Percentiles rank a stretch among this genome's conserved stretches.
Conservation (phyloP, 257 asterid genomes). For the Scutellaria barbata region DNA sequence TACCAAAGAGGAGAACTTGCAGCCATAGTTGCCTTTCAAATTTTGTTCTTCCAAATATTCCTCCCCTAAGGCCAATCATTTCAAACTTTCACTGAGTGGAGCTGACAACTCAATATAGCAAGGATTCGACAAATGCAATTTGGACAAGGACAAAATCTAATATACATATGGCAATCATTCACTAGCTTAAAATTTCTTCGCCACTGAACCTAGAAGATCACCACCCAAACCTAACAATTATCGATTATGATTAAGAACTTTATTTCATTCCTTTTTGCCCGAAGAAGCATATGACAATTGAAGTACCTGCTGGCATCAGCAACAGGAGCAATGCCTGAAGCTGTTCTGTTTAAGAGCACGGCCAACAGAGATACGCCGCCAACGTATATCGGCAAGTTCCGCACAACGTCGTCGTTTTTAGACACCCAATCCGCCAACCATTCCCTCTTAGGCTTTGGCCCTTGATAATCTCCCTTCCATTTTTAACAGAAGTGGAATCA, state of each 20-base stretch:
- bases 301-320: conserved; percentile 92
- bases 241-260: not conserved
- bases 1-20: not conserved
- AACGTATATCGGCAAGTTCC: conserved; percentile 82
- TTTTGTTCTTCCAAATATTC: not conserved
- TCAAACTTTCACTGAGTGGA: not conserved
- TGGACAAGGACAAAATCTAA: not conserved
- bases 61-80: not conserved
- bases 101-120: not conserved
- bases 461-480: conserved; percentile 56
- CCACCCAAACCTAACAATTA: not conserved
- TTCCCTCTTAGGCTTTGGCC: conserved; percentile 65
- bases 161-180: not conserved
- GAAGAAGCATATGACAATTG: conserved; percentile 1
- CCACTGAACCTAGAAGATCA: not conserved
- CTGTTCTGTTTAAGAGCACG: conserved; percentile 78
- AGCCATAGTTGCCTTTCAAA: not conserved
- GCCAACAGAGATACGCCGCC: conserved; percentile 80
- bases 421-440: conserved; percentile 86
- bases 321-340: conserved; percentile 93
- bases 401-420: conserved; percentile 71
- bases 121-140: not conserved
- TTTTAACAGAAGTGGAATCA: conserved; percentile 29
- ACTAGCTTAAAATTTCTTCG: not conserved
- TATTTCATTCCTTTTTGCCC: not conserved